Evolutionary conservation across 2,329 filamentous ascomycete genomes (phyloP), one percentile per base, ranked within the genome.

Genomic region (Didymellaceae sp.): DNA sequence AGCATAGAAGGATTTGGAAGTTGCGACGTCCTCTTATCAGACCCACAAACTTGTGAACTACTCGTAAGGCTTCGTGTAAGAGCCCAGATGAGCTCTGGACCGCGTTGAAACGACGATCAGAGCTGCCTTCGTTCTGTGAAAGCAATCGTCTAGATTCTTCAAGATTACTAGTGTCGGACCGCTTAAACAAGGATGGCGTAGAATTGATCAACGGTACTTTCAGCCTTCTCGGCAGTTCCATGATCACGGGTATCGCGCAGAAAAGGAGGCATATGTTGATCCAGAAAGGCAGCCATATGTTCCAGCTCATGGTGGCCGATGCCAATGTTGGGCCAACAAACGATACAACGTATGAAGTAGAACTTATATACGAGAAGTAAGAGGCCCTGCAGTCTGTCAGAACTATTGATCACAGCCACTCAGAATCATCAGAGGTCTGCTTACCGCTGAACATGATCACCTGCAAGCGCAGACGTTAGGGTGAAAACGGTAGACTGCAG

Each of bases 221-320:
- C 13, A 24, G 11, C 6, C 10, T 37, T 9, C 18, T 6, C 4
- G 66, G 63, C 5, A 68, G 53, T n/a, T 61, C 39, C 6, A 37
- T 34, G n/a, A 70, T 59, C 0, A 55, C 62, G 7, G 65, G 65
- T 17, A 72, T 50, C 0, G 66, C 70, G 21, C 61, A 58, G 4
- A 61, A 18, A 2, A 73, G 51, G 1, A 73, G 55, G 3, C 22
- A 45, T 16, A 73, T 62, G 32, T 67, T 70, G 34, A 73, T 53
- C 57, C 62, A 70, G 39, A 74, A 74, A 1, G 72, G 72, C 1
- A 71, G 49, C 72, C 70, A 74, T 0, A 74, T 45, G 44, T 61
- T 69, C 30, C 50, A 57, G 37, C 64, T 69, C 70, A 74, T 73
- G 2, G 66, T 66, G 31, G 65, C 54, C 0, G 70, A 66, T 1